Evolutionary conservation across 2,329 filamentous ascomycete genomes (phyloP), one percentile per base, ranked within the genome.

Genomic region (Apiospora saccharicola): DNA sequence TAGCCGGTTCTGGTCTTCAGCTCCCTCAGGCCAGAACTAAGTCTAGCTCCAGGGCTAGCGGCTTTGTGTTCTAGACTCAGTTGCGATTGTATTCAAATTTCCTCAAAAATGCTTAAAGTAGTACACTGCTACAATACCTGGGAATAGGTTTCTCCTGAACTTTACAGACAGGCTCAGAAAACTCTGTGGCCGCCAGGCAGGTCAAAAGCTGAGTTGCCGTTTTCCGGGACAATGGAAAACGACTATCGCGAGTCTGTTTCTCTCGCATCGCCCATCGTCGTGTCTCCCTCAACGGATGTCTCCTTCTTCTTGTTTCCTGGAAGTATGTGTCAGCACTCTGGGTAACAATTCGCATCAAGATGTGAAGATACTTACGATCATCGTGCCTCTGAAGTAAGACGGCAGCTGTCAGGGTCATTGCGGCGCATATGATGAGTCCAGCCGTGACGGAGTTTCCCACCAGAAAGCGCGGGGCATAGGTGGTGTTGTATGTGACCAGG

Each of bases 371-470:
- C 22, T n/a, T 3, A 49, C 46, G 22, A 22, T 10, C 19, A n/a
- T 49, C 46, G 46, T 22, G 46, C 22, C 46, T 49, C 22, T 67
- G 64, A 0, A 67, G 34, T 22, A 67, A 6, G 16, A 67, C 64
- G 22, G 64, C 64, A 2, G 30, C 30, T 5, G 30, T 37, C 64
- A 67, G 24, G 34, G 64, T 43, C n/a, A 43, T 67, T 5, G 34
- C 34, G 12, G 64, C 64, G 30, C 64, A 67, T 22, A 67, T 24
- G 34, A 67, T 67, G 12, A 67, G 13, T 1, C 64, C 64, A 4
- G 43, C 64, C 24, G 64, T 67, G 43, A 67, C 34, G 22, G 64
- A 67, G 64, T 67, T 67, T 8, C 64, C 64, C 43, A 67, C 64
- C 6, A 67, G 30, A 14, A 67, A 67, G 16, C 64, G 64, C 22